A percentile compares a stretch with the other conserved stretches of the same genome.
Evolutionary conservation across 768 basidiomycete species (phyloP).

Genomic region (Amanita rubescens): DNA sequence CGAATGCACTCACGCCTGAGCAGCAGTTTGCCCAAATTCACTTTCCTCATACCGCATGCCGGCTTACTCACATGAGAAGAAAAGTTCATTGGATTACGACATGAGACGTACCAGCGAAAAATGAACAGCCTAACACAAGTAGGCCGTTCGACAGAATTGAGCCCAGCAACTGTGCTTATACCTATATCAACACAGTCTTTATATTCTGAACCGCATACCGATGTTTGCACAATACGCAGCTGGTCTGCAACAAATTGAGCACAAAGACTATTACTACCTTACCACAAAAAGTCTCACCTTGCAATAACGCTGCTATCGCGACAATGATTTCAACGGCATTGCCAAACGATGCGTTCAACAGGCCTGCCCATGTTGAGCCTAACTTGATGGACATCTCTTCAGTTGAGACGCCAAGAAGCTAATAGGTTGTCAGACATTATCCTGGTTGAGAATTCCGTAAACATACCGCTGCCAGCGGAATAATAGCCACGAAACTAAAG

Average conservation of each 20-base stretch:
- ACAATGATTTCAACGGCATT: constrained; percentile 89
- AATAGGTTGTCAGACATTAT: neutral
- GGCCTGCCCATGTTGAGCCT: constrained; percentile 79
- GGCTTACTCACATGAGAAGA: constrained; percentile 31
- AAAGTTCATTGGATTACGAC: neutral
- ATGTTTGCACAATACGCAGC: constrained; percentile 87
- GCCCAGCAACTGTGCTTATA: constrained; percentile 61
- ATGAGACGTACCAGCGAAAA: constrained; percentile 60
- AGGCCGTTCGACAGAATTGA: constrained; percentile 88
- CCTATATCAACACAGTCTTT: neutral
- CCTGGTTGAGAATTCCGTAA: neutral
- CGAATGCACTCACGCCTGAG: constrained; percentile 63
- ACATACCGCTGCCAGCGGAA: constrained; percentile 79
- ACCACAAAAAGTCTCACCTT: constrained; percentile 36
- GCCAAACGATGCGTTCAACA: constrained; percentile 80
- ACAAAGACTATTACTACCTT: neutral
- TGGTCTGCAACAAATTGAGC: constrained; percentile 40
- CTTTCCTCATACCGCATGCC: constrained; percentile 63
- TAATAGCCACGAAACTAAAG: constrained; percentile 76
- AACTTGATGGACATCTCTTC: constrained; percentile 73
- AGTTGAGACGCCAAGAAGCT: constrained; percentile 77
- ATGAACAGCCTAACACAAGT: constrained; percentile 85
- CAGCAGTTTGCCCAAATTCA: constrained; percentile 74
- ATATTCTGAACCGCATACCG: constrained; percentile 35
- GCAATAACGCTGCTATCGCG: constrained; percentile 74